Conservation (phyloP, 331 rosid species). For the Malus hybrid region DNA sequence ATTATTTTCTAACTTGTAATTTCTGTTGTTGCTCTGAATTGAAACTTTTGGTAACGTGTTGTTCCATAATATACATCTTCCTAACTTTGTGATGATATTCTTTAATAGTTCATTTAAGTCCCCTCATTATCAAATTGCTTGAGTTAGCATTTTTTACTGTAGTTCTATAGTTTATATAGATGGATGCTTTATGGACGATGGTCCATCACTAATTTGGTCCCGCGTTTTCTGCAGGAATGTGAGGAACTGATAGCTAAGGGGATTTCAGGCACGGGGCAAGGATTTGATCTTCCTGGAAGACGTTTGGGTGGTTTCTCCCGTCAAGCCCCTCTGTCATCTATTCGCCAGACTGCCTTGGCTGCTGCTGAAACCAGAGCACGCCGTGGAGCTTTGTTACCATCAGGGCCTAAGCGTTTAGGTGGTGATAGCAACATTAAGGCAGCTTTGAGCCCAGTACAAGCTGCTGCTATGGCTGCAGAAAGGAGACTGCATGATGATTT, state of each 20-base stretch:
- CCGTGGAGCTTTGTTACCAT: slow-evolving; percentile 33
- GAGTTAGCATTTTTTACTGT: not conserved
- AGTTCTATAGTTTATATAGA: not conserved
- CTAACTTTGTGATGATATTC: no score
- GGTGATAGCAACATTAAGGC: slow-evolving; percentile 42
- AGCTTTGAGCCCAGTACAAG: slow-evolving; percentile 52
- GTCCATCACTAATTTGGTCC: not conserved
- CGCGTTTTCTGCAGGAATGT: slow-evolving; percentile 41
- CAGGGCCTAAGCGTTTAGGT: slow-evolving; percentile 56
- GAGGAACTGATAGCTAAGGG: slow-evolving; percentile 51
- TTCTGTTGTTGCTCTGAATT: not conserved
- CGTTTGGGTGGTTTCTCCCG: slow-evolving; percentile 50
- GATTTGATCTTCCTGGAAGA: not conserved
- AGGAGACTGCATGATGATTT: slow-evolving; percentile 51
- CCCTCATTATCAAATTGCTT: not conserved
- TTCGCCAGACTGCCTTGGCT: slow-evolving; percentile 39
- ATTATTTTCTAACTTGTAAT: slow-evolving; percentile 17
- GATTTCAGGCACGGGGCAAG: slow-evolving; percentile 14
- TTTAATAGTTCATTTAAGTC: no score
- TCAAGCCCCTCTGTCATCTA: slow-evolving; percentile 28
- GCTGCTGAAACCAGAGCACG: slow-evolving; percentile 57
- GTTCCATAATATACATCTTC: no score
- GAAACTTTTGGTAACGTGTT: no score
- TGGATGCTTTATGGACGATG: not conserved
- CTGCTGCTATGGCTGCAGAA: slow-evolving; percentile 64